phyloP scores from a whole-genome alignment of 1,284 basidiomycete species.

The Bjerkandera adusta region DNA sequence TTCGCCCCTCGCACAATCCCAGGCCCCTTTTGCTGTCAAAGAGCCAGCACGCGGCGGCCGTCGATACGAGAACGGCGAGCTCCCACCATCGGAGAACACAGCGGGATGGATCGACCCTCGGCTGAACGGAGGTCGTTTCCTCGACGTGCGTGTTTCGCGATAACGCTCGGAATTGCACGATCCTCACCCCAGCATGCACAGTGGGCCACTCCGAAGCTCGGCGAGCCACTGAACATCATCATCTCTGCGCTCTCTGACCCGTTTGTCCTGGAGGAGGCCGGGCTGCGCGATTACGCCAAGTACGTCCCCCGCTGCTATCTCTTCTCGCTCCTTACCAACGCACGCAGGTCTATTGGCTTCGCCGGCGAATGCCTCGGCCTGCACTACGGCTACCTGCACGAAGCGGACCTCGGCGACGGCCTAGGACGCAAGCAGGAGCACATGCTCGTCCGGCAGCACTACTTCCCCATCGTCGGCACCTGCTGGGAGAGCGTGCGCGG shows the following conservation, averaged over 20 bases:
- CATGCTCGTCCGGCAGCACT: constrained; percentile 41
- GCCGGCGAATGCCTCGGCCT: constrained; percentile 45
- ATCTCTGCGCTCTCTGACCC: constrained; percentile 45
- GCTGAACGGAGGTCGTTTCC: constrained; percentile 61
- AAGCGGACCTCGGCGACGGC: constrained; percentile 46
- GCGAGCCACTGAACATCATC: constrained; percentile 47
- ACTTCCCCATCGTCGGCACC: constrained; percentile 42
- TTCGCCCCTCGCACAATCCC: too few species aligned
- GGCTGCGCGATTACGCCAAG: constrained; percentile 42
- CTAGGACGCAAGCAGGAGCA: constrained; percentile 39
- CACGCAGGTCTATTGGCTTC: constrained; percentile 74
- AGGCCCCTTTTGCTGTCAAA: too few species aligned
- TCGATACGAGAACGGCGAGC: constrained; percentile 29
- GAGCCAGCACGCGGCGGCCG: too few species aligned
- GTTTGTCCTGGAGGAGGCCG: constrained; percentile 38
- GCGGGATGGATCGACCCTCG: constrained; percentile 71
- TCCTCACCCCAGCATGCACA: constrained; percentile 27
- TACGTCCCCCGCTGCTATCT: constrained; percentile 22
- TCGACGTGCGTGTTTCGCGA: constrained; percentile 54
- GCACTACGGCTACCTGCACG: constrained; percentile 42
- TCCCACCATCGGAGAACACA: constrained; percentile 26
- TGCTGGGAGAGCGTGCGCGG: constrained; percentile 49
- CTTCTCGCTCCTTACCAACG: constrained; percentile 5
- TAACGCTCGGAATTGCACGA: constrained; percentile 15
- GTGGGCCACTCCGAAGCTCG: constrained; percentile 54